A percentile compares a stretch with the other conserved stretches of the same genome.
Conservation (phyloP, 176 grass and related monocot species). For the Otatea glauca region DNA sequence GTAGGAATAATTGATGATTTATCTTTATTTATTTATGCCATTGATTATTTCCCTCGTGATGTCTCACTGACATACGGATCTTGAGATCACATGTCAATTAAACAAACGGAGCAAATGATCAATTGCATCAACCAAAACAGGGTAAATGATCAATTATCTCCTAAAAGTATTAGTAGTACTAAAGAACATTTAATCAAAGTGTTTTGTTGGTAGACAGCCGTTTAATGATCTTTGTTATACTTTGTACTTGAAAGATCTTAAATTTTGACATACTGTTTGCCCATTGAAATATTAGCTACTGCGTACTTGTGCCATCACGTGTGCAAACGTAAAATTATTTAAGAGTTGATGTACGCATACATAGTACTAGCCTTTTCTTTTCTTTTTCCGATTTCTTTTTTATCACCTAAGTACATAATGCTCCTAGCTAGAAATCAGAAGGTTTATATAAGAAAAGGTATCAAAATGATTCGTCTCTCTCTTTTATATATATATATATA, state of each 20-base stretch:
- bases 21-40: no score
- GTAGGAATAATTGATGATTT: background rate
- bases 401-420: background rate
- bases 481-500: background rate
- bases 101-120: no score
- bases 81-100: no score
- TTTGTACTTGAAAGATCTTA: conserved; percentile 47
- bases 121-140: no score
- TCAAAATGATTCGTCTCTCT: background rate
- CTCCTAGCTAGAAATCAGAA: background rate
- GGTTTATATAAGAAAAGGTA: conserved; percentile 17
- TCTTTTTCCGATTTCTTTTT: background rate
- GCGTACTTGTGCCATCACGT: conserved; percentile 48
- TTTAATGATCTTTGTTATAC: conserved; percentile 7
- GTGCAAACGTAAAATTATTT: conserved; percentile 44
- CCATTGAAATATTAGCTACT: conserved; percentile 11
- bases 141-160: no score
- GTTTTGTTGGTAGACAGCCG: background rate
- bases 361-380: background rate
- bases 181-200: background rate
- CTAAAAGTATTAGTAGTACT: background rate
- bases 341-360: conserved; percentile 7
- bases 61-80: no score
- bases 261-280: conserved; percentile 17
- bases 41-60: no score